Conservation (phyloP, 306 rosid species). For the Medicago lupulina region DNA sequence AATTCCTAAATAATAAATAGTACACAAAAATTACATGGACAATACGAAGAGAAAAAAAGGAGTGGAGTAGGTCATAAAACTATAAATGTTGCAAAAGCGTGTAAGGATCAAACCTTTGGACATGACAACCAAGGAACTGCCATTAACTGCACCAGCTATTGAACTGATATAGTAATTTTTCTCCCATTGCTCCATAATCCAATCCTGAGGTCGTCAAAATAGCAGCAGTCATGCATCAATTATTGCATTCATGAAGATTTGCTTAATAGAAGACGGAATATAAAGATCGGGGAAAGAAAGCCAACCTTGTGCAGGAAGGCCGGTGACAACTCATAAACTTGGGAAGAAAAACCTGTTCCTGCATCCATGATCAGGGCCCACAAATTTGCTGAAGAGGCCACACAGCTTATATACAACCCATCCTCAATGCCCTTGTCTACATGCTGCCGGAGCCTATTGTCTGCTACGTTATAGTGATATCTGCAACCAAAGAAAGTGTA, state of each 20-base stretch:
- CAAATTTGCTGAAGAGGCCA: conserved; percentile 74
- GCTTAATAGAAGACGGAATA: conserved; percentile 34
- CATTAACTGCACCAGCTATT: conserved; percentile 86
- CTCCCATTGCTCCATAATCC: conserved; percentile 99
- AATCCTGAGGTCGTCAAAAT: conserved; percentile 66
- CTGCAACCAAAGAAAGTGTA: conserved; percentile 51
- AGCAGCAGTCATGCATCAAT: conserved; percentile 31
- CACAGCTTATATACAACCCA: conserved; percentile 86
- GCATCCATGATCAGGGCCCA: conserved; percentile 98
- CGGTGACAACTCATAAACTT: conserved; percentile 86
- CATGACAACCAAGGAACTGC: conserved; percentile 96
- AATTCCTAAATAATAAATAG: conserved; percentile 5
- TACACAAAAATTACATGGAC: neutral
- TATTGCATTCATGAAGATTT: conserved; percentile 2
- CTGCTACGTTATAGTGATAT: conserved; percentile 94
- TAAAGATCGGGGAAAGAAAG: conserved; percentile 31
- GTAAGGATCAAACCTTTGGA: conserved; percentile 71
- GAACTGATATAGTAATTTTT: conserved; percentile 92
- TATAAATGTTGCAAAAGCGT: neutral
- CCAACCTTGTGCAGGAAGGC: conserved; percentile 87
- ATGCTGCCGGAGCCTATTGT: conserved; percentile 82
- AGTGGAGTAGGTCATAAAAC: conserved; percentile 19
- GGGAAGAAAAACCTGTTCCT: conserved; percentile 84
- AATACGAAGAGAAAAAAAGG: neutral
- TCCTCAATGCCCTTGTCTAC: conserved; percentile 95